These are phyloP conservation scores for Cadophora gregata DNA, from an alignment of 2,329 filamentous ascomycete genomes.

Conservation along the genomic window DNA sequence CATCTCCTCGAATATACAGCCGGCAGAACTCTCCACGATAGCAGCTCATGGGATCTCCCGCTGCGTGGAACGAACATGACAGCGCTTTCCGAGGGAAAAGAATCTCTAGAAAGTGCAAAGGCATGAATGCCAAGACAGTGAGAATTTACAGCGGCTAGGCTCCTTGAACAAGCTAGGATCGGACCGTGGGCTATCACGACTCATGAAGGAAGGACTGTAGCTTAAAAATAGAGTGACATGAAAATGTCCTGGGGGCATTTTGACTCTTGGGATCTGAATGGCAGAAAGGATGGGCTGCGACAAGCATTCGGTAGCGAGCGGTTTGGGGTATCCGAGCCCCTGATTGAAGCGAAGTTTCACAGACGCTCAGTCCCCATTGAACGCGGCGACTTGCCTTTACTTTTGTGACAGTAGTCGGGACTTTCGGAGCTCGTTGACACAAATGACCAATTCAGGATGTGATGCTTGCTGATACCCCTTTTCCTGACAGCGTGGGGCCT, in stretches of 20 bases:
- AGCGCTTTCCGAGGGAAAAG: conserved; percentile 7
- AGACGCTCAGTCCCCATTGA: conserved; percentile 37
- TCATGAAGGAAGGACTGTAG: conserved; percentile 23
- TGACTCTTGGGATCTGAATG: conserved; percentile 23
- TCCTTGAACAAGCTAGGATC: conserved; percentile 27
- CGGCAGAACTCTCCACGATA: conserved; percentile 23
- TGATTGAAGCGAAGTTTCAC: conserved; percentile 38
- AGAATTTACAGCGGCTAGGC: conserved; percentile 21
- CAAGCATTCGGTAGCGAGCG: conserved; percentile 26
- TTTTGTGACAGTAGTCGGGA: conserved; percentile 27
- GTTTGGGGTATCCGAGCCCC: conserved; percentile 32
- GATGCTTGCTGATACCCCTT: conserved; percentile 22
- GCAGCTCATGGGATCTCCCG: conserved; percentile 5
- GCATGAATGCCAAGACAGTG: conserved; percentile 35
- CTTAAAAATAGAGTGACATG: conserved; percentile 30
- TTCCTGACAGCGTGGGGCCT: conserved; percentile 24
- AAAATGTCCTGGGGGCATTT: conserved; percentile 21
- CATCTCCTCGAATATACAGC: conserved; percentile 19
- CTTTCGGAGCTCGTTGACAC: conserved; percentile 23
- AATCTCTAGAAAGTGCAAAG: conserved; percentile 24
- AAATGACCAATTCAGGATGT: conserved; percentile 28
- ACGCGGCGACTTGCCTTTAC: conserved; percentile 26
- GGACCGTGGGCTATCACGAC: conserved; percentile 29
- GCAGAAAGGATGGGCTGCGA: conserved; percentile 13
- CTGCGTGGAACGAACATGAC: conserved; percentile 11